A percentile compares a stretch with the other conserved stretches of the same genome.
These are phyloP conservation scores for Tricholoma sp. DNA, from an alignment of 768 basidiomycete genomes.

Conservation along the genomic window DNA sequence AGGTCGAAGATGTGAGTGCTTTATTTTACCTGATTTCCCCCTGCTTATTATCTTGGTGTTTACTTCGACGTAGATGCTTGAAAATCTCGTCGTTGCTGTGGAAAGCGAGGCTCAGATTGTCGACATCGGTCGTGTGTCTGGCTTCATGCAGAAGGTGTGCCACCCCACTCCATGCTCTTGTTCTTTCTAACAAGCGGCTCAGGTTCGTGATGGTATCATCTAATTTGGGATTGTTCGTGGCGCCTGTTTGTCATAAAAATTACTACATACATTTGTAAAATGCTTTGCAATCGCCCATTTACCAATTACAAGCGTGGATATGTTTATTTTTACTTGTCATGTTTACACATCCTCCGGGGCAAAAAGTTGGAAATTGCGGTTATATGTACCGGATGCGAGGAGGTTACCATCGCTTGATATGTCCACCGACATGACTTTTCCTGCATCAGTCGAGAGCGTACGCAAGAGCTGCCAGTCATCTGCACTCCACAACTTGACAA, in stretches of 20 bases:
- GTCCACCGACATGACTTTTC: constrained; percentile 99
- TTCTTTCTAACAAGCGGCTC: neutral
- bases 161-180: neutral
- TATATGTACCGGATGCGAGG: constrained; percentile 88
- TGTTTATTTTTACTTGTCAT: constrained; percentile 1
- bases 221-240: constrained; percentile 19
- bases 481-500: constrained; percentile 94
- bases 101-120: constrained; percentile 82
- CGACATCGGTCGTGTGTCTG: constrained; percentile 81
- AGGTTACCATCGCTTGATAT: constrained; percentile 77
- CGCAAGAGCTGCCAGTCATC: constrained; percentile 96
- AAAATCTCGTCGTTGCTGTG: constrained; percentile 78
- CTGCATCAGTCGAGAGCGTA: constrained; percentile 86
- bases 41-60: constrained; percentile 5
- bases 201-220: constrained; percentile 64
- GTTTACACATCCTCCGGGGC: constrained; percentile 58
- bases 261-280: constrained; percentile 27
- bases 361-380: constrained; percentile 92
- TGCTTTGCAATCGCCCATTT: constrained; percentile 16
- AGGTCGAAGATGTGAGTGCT: constrained; percentile 80
- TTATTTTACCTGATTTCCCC: neutral
- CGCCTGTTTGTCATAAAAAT: constrained; percentile 12
- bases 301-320: constrained; percentile 8
- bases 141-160: constrained; percentile 85
- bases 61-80: constrained; percentile 57